phyloP scores from a whole-genome alignment of 768 basidiomycete species.

The Royoungia palumana region DNA sequence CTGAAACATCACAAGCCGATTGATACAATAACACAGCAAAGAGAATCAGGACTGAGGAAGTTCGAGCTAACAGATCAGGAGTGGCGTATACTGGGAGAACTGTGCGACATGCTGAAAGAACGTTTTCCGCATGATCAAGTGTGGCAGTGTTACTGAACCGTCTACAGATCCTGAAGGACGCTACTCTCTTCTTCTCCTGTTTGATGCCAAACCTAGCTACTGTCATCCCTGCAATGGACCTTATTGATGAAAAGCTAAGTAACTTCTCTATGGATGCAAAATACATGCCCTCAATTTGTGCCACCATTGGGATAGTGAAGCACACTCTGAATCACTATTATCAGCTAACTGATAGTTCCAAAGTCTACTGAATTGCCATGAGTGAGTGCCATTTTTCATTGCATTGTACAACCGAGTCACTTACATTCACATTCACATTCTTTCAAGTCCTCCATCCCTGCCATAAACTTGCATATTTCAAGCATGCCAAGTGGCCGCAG shows the following conservation, averaged over 20 bases:
- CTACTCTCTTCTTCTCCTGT: slow-evolving; percentile 31
- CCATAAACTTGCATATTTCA: too few relatives aligned
- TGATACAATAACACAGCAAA: slow-evolving; percentile 17
- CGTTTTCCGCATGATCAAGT: not conserved
- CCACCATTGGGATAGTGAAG: slow-evolving; percentile 9
- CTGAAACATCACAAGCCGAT: slow-evolving; percentile 19
- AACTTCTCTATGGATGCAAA: not conserved
- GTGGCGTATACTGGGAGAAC: too few relatives aligned
- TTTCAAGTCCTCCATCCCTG: too few relatives aligned
- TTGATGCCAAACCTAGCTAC: slow-evolving; percentile 24
- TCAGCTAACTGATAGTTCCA: slow-evolving; percentile 28
- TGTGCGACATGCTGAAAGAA: too few relatives aligned
- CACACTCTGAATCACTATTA: slow-evolving; percentile 29
- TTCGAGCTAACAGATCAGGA: not conserved
- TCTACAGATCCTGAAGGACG: slow-evolving; percentile 35
- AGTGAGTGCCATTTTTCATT: too few relatives aligned
- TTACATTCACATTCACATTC: too few relatives aligned
- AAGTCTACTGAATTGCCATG: slow-evolving; percentile 14
- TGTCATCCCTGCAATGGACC: slow-evolving; percentile 40
- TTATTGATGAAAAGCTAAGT: slow-evolving; percentile 26
- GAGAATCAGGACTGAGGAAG: slow-evolving; percentile 27
- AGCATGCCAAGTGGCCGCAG: too few relatives aligned
- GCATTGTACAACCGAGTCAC: too few relatives aligned
- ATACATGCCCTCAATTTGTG: not conserved
- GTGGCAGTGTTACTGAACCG: too few relatives aligned